Evolutionary conservation across 2,329 filamentous ascomycete species (phyloP).

Genomic region (Blastomyces percursus): DNA sequence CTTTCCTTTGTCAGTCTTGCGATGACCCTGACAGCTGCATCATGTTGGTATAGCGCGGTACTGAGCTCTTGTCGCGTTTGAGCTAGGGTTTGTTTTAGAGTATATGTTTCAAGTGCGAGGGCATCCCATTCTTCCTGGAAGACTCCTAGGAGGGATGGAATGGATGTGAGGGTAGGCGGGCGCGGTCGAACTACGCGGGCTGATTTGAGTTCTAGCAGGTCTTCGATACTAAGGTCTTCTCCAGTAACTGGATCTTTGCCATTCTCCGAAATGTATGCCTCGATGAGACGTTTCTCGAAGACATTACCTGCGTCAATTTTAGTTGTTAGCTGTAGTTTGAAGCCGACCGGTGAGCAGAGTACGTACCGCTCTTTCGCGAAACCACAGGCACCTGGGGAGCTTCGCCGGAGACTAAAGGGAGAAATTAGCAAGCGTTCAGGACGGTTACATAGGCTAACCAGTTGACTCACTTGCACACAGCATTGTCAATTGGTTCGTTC

Average conservation of each 20-base stretch:
- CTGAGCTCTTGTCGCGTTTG: constrained; percentile 90
- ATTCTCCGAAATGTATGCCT: constrained; percentile 87
- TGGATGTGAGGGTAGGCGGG: constrained; percentile 88
- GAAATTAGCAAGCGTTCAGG: constrained; percentile 8
- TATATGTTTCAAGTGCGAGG: constrained; percentile 81
- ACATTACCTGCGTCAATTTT: constrained; percentile 54
- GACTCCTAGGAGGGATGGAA: constrained; percentile 81
- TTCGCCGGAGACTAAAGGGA: constrained; percentile 74
- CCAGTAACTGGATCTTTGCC: constrained; percentile 85
- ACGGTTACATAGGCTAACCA: constrained; percentile 19
- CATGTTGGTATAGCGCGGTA: constrained; percentile 89
- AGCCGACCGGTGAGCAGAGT: constrained; percentile 9
- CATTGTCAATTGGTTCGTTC: constrained; percentile 31
- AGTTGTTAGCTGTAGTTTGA: constrained; percentile 8
- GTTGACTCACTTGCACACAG: constrained; percentile 55
- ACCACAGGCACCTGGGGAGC: constrained; percentile 88
- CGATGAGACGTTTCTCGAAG: constrained; percentile 90
- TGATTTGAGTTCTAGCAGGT: constrained; percentile 79
- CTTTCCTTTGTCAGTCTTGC: constrained; percentile 80
- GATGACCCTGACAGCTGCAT: constrained; percentile 93
- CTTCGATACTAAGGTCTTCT: constrained; percentile 70
- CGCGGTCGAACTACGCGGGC: constrained; percentile 75
- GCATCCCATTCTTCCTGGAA: constrained; percentile 99
- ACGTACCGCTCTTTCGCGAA: constrained; percentile 82
- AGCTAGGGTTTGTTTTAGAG: constrained; percentile 74